Evolutionary conservation across 805 yeast genomes (phyloP).

Genomic region (Kuraishia piskuri): DNA sequence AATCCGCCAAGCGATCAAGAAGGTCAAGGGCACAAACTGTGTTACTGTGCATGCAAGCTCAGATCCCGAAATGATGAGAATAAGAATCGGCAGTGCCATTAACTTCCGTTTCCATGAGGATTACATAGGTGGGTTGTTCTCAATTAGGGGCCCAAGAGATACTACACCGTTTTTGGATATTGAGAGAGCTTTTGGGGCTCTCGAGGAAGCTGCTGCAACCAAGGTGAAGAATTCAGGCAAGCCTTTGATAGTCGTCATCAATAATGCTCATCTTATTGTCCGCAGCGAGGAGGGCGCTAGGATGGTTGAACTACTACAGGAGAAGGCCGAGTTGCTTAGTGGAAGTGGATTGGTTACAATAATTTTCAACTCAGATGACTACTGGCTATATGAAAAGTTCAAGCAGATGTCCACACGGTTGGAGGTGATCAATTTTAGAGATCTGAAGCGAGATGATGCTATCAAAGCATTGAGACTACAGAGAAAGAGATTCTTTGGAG

Average conservation of each 20-base stretch:
- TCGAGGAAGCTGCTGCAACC: constrained; percentile 62
- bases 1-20: constrained; percentile 60
- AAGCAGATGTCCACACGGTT: constrained; percentile 65
- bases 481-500: constrained; percentile 34
- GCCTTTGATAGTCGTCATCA: constrained; percentile 65
- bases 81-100: constrained; percentile 67
- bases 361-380: constrained; percentile 74
- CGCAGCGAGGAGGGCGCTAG: constrained; percentile 69
- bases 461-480: constrained; percentile 43
- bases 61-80: constrained; percentile 75
- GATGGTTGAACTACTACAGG: constrained; percentile 68
- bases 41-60: constrained; percentile 76
- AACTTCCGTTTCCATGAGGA: constrained; percentile 72
- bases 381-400: constrained; percentile 77
- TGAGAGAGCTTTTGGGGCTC: constrained; percentile 70
- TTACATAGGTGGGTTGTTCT: constrained; percentile 73
- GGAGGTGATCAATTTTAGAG: constrained; percentile 62
- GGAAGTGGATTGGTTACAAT: constrained; percentile 63
- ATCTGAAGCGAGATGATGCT: constrained; percentile 48
- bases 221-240: constrained; percentile 31
- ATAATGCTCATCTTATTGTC: constrained; percentile 65
- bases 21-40: constrained; percentile 54
- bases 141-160: constrained; percentile 78
- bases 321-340: constrained; percentile 70
- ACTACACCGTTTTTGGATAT: constrained; percentile 76